phyloP scores from a whole-genome alignment of 306 rosid genomes.

The Gynostemma pentaphyllum region DNA sequence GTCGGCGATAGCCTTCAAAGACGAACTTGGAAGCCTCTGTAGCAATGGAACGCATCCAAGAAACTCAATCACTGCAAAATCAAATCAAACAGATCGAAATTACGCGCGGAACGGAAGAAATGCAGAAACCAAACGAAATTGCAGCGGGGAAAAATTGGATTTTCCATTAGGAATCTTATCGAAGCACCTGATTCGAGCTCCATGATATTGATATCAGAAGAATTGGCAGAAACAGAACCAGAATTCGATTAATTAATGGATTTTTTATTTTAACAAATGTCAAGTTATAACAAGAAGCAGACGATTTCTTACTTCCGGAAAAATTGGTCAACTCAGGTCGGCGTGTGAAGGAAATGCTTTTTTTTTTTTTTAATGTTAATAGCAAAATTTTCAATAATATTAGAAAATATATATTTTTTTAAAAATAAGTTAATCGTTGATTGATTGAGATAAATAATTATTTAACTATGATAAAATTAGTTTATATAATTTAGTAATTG shows the following conservation, averaged over 20 bases:
- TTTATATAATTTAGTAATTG: too few species aligned
- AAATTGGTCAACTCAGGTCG: not conserved
- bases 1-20: constrained; percentile 49
- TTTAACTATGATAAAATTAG: too few species aligned
- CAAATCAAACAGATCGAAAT: constrained; percentile 1
- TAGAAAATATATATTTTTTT: too few species aligned
- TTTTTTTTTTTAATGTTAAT: too few species aligned
- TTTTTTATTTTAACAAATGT: not conserved
- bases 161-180: not conserved
- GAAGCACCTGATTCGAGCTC: constrained; percentile 2
- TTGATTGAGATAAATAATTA: too few species aligned
- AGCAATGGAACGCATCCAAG: constrained; percentile 68
- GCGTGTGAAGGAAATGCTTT: not conserved
- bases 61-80: constrained; percentile 66
- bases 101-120: not conserved
- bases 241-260: not conserved
- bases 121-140: not conserved
- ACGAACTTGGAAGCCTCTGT: constrained; percentile 69
- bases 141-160: not conserved
- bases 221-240: not conserved
- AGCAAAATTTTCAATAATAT: too few species aligned
- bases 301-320: not conserved
- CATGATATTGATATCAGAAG: not conserved
- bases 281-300: not conserved
- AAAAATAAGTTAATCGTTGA: too few species aligned